phyloP scores from a whole-genome alignment of 345 rosid species.

The Clarkia xantiana region DNA sequence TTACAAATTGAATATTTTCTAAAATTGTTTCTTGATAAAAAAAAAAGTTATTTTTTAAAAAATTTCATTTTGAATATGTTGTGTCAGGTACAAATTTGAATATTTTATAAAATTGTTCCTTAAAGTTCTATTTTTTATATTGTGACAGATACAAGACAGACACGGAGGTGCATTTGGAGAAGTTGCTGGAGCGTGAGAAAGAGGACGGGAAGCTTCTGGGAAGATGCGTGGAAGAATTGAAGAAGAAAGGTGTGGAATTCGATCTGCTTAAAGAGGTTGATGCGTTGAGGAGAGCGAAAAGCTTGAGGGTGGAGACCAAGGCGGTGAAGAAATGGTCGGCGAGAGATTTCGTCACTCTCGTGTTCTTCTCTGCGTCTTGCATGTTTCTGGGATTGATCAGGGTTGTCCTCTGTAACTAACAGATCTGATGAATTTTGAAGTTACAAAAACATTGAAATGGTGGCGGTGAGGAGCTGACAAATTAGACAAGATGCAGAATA shows the following conservation, averaged over 20 bases:
- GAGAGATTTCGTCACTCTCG: constrained; percentile 58
- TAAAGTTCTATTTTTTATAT: too few species aligned
- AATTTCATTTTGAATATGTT: too few species aligned
- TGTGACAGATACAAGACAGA: constrained; percentile 58
- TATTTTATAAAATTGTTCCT: too few species aligned
- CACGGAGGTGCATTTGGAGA: constrained; percentile 59
- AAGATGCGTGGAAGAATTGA: constrained; percentile 82
- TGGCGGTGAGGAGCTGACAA: neutral
- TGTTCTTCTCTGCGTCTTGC: constrained; percentile 66
- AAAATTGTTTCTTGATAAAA: too few species aligned
- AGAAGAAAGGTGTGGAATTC: constrained; percentile 77
- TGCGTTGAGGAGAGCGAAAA: constrained; percentile 86
- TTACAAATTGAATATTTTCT: too few species aligned
- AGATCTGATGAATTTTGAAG: neutral
- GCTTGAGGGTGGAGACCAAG: constrained; percentile 59
- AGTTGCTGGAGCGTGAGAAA: constrained; percentile 68
- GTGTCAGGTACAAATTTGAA: too few species aligned
- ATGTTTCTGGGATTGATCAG: constrained; percentile 65
- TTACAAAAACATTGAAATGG: neutral
- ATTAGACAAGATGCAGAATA: constrained; percentile 19
- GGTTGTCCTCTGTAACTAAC: constrained; percentile 48
- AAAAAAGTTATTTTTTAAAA: too few species aligned
- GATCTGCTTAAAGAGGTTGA: constrained; percentile 93
- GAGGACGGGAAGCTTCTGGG: constrained; percentile 69
- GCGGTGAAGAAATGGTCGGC: constrained; percentile 72